A percentile compares a stretch with the other conserved stretches of the same genome.
Conservation (phyloP, 2,329 filamentous ascomycete species). For the Clonostachys chloroleuca region DNA sequence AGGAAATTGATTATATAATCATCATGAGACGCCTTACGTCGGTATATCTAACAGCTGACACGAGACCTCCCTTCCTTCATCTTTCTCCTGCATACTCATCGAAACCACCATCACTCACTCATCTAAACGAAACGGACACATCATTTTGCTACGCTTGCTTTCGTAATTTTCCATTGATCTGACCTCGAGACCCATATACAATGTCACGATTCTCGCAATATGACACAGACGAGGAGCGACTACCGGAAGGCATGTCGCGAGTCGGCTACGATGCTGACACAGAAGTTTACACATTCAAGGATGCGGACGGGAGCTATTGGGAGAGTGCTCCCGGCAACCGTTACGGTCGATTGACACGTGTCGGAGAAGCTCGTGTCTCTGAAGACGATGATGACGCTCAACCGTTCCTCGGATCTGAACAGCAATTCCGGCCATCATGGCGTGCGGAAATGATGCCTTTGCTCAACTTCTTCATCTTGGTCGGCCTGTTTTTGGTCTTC, state of each 20-base stretch:
- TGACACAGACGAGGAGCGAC: slow-evolving; percentile 43
- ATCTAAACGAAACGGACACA: no score
- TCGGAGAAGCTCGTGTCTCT: slow-evolving; percentile 11
- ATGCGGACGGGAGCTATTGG: slow-evolving; percentile 41
- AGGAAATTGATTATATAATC: no score
- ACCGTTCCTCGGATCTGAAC: slow-evolving; percentile 18
- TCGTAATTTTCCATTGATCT: no score
- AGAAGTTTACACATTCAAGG: slow-evolving; percentile 46
- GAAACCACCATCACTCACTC: no score
- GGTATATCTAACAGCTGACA: no score
- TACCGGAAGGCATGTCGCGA: slow-evolving; percentile 49
- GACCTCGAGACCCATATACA: not conserved
- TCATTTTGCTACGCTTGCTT: no score
- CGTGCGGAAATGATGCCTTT: slow-evolving; percentile 48
- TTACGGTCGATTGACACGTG: slow-evolving; percentile 41
- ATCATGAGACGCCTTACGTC: no score
- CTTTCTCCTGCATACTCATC: no score
- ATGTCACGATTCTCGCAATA: slow-evolving; percentile 38
- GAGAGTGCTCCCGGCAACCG: slow-evolving; percentile 42
- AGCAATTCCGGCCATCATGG: slow-evolving; percentile 28
- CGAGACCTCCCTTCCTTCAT: no score
- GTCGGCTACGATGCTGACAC: slow-evolving; percentile 53
- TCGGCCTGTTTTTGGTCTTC: slow-evolving; percentile 43
- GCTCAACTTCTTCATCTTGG: slow-evolving; percentile 52
- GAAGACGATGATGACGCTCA: slow-evolving; percentile 15